A percentile compares a stretch with the other conserved stretches of the same genome.
Conservation (phyloP, 352 stramenopile species). For the Phytophthora multivora region DNA sequence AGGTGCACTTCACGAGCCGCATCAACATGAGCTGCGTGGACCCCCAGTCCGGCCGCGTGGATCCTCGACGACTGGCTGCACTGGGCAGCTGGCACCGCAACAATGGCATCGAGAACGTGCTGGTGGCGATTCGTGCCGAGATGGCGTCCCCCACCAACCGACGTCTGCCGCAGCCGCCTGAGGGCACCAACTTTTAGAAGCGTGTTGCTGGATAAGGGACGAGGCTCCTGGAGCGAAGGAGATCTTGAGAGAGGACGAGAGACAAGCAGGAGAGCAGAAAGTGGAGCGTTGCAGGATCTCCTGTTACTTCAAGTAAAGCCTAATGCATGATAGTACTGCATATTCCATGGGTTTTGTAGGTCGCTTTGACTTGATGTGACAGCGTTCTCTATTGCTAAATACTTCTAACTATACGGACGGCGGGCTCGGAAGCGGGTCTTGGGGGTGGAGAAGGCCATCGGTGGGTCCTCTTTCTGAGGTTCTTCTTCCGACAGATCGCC, state of each 20-base stretch:
- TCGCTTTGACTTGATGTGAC: background rate
- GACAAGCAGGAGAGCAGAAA: constrained; percentile 6
- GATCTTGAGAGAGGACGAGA: constrained; percentile 12
- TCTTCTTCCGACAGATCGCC: constrained; percentile 23
- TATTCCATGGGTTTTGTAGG: constrained; percentile 8
- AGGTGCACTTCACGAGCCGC: constrained; percentile 95
- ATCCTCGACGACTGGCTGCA: constrained; percentile 68
- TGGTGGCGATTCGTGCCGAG: constrained; percentile 89
- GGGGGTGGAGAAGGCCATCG: constrained; percentile 25
- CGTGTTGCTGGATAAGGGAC: constrained; percentile 14
- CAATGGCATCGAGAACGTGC: constrained; percentile 90
- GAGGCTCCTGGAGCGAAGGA: constrained; percentile 1
- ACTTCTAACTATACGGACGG: constrained; percentile 31
- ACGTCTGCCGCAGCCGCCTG: constrained; percentile 90
- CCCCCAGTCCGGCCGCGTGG: constrained; percentile 80
- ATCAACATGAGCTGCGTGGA: constrained; percentile 99
- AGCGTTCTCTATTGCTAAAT: constrained; percentile 24
- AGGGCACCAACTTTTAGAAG: constrained; percentile 92
- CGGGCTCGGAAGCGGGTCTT: constrained; percentile 29
- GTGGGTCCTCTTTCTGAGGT: constrained; percentile 28
- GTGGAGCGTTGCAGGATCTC: constrained; percentile 3
- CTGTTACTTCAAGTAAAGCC: constrained; percentile 32
- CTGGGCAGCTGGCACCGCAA: constrained; percentile 88
- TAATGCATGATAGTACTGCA: constrained; percentile 44
- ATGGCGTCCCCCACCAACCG: constrained; percentile 90